Evolutionary conservation across 495 filamentous ascomycete genomes (phyloP), one percentile per base, ranked within the genome.

Genomic region (Mytilinidion resinicola): DNA sequence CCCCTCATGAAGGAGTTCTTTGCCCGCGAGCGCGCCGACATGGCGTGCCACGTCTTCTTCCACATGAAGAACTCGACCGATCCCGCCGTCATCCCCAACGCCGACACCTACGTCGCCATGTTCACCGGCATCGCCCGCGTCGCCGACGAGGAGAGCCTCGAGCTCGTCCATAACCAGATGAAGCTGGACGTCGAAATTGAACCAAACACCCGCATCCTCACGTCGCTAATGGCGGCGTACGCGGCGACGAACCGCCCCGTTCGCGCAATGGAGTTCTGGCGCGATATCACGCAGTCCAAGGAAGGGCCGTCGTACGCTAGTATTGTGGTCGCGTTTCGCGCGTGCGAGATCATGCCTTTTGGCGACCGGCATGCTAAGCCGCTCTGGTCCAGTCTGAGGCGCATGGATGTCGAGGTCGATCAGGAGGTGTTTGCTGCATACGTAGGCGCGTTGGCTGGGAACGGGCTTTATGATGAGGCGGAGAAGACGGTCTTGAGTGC

Each of bases 191-290:
- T 83, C 9, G 77, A 81, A 43, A 77, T 97, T 37, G 85, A 93
- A 56, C 76, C 86, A 14, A 85, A 83, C 67, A 96, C 92, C 1
- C 74, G 74, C 49, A 69, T 97, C 0, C 77, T 83, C 51, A 96
- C 96, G 63, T 80, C 85, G 0, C 74, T 98, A 25, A 96, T 98
- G 87, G 75, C 91, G 25, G 93, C 86, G 0, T 92, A 95, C 66
- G 79, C 79, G 1, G 78, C 80, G 1, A 87, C 84, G 67, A 87
- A 79, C 1, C 75, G 82, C 50, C 75, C 84, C 0, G 70, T 78
- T 53, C 78, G 80, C 38, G 87, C 86, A 12, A 76, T 93, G 62
- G 78, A 82, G 36, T 88, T 91, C 61, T 98, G 92, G 87, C 77
- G 81, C 17, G 81, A 95, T 25, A 89, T 97, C 47, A 80, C 84